These are phyloP conservation scores for Beauveria sp. DNA, from an alignment of 2,329 filamentous ascomycete genomes.

Conservation along the genomic window DNA sequence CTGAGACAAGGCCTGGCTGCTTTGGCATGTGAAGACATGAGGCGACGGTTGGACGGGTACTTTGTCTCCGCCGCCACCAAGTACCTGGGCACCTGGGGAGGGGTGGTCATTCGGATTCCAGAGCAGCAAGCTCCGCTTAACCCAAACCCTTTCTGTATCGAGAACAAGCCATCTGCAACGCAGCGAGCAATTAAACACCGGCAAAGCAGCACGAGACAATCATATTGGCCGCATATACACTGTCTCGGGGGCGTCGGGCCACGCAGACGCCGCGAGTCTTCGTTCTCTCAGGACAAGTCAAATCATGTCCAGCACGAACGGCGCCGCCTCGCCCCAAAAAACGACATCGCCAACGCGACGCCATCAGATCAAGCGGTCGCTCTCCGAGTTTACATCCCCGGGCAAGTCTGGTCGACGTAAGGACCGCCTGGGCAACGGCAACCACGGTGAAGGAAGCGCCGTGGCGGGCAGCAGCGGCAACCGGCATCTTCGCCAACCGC, in stretches of 20 bases:
- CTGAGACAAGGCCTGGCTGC: neutral
- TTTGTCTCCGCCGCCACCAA: neutral
- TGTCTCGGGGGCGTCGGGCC: neutral
- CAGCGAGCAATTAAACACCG: neutral
- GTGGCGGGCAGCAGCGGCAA: constrained; percentile 13
- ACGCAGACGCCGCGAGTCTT: neutral
- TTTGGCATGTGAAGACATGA: constrained; percentile 10
- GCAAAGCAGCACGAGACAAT: neutral
- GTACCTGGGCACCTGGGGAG: neutral
- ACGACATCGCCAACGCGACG: constrained; percentile 22
- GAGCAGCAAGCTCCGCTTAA: neutral
- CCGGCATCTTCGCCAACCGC: constrained; percentile 24
- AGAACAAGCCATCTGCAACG: neutral
- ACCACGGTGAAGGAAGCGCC: constrained; percentile 21
- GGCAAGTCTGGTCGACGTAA: constrained; percentile 30
- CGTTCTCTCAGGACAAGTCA: neutral
- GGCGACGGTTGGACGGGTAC: neutral
- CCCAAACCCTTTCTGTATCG: neutral
- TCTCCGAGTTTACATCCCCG: constrained; percentile 45
- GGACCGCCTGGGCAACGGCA: constrained; percentile 24
- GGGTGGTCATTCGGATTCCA: neutral
- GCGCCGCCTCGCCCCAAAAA: constrained; percentile 14
- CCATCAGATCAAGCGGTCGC: constrained; percentile 49
- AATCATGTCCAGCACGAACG: neutral
- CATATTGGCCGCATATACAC: neutral